Conservation (phyloP, 2,329 filamentous ascomycete species). For the Hirsutella minnesotensis region DNA sequence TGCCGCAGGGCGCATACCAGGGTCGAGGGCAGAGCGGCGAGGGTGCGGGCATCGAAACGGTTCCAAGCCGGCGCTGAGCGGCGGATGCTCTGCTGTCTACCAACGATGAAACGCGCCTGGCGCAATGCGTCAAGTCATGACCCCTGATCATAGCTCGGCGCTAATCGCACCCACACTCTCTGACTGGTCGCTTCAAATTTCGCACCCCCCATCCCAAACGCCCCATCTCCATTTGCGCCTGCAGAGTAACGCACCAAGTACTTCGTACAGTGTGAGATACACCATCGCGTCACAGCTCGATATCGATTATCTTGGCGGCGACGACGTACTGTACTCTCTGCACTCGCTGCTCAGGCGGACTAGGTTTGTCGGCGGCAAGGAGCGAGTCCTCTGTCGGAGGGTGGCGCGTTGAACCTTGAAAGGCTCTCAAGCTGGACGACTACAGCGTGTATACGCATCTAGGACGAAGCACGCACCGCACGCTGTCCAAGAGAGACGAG, state of each 20-base stretch:
- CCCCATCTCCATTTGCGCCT: neutral
- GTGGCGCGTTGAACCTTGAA: too few species aligned
- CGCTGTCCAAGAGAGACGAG: too few species aligned
- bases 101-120: conserved; percentile 37
- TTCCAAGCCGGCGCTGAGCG: neutral
- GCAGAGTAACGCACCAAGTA: neutral
- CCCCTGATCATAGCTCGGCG: conserved; percentile 10
- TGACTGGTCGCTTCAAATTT: conserved; percentile 8
- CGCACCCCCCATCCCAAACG: conserved; percentile 9
- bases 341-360: too few species aligned
- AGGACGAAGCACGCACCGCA: too few species aligned
- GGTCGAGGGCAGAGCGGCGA: neutral
- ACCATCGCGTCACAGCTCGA: too few species aligned
- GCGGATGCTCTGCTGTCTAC: conserved; percentile 13
- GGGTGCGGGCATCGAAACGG: neutral
- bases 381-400: too few species aligned
- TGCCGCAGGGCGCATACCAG: neutral
- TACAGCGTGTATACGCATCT: too few species aligned
- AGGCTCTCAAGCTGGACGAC: too few species aligned
- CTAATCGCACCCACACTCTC: conserved; percentile 2
- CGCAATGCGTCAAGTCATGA: conserved; percentile 33
- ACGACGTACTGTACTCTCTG: too few species aligned
- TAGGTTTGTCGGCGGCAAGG: too few species aligned
- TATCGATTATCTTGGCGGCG: too few species aligned
- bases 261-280: too few species aligned